A percentile compares a stretch with the other conserved stretches of the same genome.
These are phyloP conservation scores for Daldinia bambusicola DNA, from an alignment of 495 filamentous ascomycete species.

Conservation along the genomic window DNA sequence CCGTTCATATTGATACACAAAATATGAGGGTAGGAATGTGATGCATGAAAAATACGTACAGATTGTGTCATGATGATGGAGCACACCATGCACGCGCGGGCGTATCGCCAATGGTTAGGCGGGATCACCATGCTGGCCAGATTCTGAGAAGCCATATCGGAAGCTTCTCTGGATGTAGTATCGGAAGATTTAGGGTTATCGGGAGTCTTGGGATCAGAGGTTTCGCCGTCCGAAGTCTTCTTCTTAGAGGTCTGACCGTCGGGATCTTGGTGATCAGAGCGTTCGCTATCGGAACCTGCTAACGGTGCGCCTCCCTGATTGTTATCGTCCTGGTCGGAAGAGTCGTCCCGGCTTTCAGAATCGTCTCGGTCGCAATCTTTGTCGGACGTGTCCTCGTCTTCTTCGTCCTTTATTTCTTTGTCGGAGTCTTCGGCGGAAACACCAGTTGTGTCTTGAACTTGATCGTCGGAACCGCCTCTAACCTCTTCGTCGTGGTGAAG, in stretches of 20 bases:
- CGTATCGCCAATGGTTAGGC: slow-evolving; percentile 76
- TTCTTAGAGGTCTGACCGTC: neutral
- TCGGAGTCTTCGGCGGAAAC: neutral
- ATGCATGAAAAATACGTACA: slow-evolving; percentile 59
- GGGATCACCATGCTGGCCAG: slow-evolving; percentile 54
- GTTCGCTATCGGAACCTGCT: neutral
- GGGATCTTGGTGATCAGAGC: neutral
- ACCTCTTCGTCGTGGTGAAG: too few relatives aligned
- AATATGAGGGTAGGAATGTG: too few relatives aligned
- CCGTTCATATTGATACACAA: too few relatives aligned
- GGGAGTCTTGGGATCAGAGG: neutral
- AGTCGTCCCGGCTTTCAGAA: neutral
- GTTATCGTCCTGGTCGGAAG: too few relatives aligned
- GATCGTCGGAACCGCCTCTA: neutral
- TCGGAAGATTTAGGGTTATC: neutral
- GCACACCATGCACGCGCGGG: slow-evolving; percentile 99
- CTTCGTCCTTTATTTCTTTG: neutral
- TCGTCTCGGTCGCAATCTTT: neutral
- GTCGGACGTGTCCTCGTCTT: neutral
- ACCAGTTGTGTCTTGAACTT: too few relatives aligned
- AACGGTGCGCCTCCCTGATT: neutral
- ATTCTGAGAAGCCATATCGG: neutral
- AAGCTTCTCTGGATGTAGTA: too few relatives aligned
- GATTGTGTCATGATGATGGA: slow-evolving; percentile 83
- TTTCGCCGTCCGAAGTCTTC: neutral